phyloP scores from a whole-genome alignment of 345 rosid species.

The Barbarea vulgaris region DNA sequence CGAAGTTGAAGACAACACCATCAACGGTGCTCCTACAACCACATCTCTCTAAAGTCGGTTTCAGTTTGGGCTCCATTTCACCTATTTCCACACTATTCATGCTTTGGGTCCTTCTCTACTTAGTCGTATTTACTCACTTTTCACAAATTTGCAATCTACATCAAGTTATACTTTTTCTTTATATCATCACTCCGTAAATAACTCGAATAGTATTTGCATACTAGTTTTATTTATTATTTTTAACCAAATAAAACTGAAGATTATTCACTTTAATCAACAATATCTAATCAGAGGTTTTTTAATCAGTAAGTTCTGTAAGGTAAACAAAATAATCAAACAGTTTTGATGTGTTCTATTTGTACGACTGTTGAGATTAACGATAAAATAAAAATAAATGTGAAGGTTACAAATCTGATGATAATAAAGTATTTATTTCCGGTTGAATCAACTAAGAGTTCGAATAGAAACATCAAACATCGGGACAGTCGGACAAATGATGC shows the following conservation, averaged over 20 bases:
- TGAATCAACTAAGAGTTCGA: too few species aligned
- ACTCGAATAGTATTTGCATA: background rate
- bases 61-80: constrained; percentile 34
- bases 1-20: constrained; percentile 41
- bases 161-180: background rate
- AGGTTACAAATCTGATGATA: too few species aligned
- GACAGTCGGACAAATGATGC: too few species aligned
- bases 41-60: constrained; percentile 34
- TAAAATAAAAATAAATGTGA: too few species aligned
- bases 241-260: background rate
- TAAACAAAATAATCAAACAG: too few species aligned
- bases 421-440: too few species aligned
- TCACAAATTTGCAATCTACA: background rate
- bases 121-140: constrained; percentile 15
- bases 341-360: too few species aligned
- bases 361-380: too few species aligned
- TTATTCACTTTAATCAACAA: too few species aligned
- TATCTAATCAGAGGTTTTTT: too few species aligned
- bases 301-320: too few species aligned
- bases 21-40: constrained; percentile 36
- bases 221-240: background rate
- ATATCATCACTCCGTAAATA: background rate
- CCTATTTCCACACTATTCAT: constrained; percentile 25
- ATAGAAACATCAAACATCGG: too few species aligned
- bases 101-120: constrained; percentile 4